A percentile compares a stretch with the other conserved stretches of the same genome.
Conservation (phyloP, 768 basidiomycete genomes). For the Chlorophyllum brunneum region DNA sequence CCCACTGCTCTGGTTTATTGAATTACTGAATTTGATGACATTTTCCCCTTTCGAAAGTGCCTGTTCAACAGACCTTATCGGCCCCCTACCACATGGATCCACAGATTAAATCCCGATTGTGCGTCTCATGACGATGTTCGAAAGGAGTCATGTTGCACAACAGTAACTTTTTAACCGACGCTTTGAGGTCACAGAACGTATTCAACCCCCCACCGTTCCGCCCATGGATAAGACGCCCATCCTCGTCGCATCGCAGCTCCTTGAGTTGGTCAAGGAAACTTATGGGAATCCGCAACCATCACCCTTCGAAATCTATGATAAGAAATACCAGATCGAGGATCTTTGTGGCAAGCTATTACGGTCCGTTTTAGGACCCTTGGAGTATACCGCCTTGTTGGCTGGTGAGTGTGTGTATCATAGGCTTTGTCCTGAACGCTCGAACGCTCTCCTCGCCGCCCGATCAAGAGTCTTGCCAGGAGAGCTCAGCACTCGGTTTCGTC, state of each 20-base stretch:
- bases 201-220: too few relatives aligned
- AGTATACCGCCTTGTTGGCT: conserved; percentile 4
- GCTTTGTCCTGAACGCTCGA: background rate
- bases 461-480: conserved; percentile 10
- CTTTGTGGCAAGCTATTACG: conserved; percentile 2
- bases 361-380: background rate
- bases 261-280: background rate
- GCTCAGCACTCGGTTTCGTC: conserved; percentile 1
- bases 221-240: background rate
- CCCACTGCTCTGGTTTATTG: too few relatives aligned
- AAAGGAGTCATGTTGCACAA: too few relatives aligned
- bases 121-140: too few relatives aligned
- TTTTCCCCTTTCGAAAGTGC: too few relatives aligned
- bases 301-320: background rate
- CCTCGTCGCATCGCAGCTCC: background rate
- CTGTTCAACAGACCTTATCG: too few relatives aligned
- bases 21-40: background rate
- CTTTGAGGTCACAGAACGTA: too few relatives aligned
- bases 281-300: background rate
- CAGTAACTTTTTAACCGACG: too few relatives aligned
- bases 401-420: background rate
- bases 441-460: background rate
- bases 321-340: conserved; percentile 4
- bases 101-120: too few relatives aligned
- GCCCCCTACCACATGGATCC: too few relatives aligned